phyloP scores from a whole-genome alignment of 331 rosid species.

The Cydonia oblonga region DNA sequence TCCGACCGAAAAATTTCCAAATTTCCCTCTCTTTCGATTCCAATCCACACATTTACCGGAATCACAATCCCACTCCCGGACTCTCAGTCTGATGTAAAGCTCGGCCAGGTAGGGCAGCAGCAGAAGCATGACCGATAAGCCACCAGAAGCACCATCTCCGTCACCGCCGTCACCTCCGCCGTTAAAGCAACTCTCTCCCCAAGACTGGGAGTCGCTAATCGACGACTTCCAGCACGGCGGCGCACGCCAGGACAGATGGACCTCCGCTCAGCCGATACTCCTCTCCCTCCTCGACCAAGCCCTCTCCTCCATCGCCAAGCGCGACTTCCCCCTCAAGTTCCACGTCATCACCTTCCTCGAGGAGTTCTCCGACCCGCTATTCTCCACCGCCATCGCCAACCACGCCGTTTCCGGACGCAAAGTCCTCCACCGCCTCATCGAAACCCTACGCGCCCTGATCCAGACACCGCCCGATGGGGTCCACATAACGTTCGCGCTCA shows the following conservation, averaged over 20 bases:
- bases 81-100: neutral
- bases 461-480: constrained; percentile 54
- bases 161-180: constrained; percentile 19
- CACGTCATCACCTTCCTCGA: constrained; percentile 70
- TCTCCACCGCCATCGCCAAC: neutral
- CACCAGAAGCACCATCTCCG: constrained; percentile 5
- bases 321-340: constrained; percentile 64
- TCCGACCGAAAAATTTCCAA: neutral
- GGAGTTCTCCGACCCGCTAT: constrained; percentile 38
- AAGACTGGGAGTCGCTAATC: constrained; percentile 77
- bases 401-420: constrained; percentile 15
- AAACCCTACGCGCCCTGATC: constrained; percentile 43
- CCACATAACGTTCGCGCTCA: constrained; percentile 45
- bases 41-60: neutral
- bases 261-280: constrained; percentile 22
- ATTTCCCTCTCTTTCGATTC: neutral
- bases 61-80: neutral
- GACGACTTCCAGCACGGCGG: constrained; percentile 75
- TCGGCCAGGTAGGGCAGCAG: neutral
- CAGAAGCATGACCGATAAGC: constrained; percentile 40
- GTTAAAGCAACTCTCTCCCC: constrained; percentile 43
- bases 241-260: constrained; percentile 42
- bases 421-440: constrained; percentile 38
- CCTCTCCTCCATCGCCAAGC: constrained; percentile 49
- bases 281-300: constrained; percentile 48